Conservation (phyloP, 1,284 basidiomycete genomes). For the Irpex lacteus region DNA sequence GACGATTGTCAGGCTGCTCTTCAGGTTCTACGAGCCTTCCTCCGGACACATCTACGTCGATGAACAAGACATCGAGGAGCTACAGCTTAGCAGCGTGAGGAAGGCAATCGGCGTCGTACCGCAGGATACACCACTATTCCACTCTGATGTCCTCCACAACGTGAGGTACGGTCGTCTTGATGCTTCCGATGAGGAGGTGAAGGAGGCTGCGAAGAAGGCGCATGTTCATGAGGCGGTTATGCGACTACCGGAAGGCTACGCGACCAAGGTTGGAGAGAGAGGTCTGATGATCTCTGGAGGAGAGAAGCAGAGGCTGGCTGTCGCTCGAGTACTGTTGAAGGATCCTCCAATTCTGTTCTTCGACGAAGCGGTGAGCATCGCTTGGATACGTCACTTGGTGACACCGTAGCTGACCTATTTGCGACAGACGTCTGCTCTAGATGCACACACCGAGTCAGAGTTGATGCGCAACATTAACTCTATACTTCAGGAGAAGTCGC, state of each 20-base stretch:
- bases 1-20: conserved; percentile 92
- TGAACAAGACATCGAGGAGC: conserved; percentile 79
- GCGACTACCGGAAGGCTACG: conserved; percentile 82
- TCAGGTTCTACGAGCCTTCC: conserved; percentile 89
- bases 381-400: neutral
- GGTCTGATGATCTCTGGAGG: conserved; percentile 98
- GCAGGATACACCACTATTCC: conserved; percentile 97
- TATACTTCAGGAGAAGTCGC: conserved; percentile 69
- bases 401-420: neutral
- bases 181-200: conserved; percentile 88
- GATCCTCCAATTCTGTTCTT: conserved; percentile 96
- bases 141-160: conserved; percentile 93
- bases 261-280: conserved; percentile 92
- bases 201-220: conserved; percentile 80
- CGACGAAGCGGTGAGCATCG: conserved; percentile 83
- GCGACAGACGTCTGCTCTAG: conserved; percentile 85
- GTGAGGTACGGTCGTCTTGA: conserved; percentile 90
- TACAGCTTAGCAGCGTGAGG: conserved; percentile 76
- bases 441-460: conserved; percentile 92
- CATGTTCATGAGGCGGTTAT: conserved; percentile 84
- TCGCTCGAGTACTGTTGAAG: conserved; percentile 90
- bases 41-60: conserved; percentile 83
- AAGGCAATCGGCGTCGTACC: conserved; percentile 89
- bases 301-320: conserved; percentile 95
- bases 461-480: conserved; percentile 93